Evolutionary conservation across 1,284 basidiomycete species (phyloP), one percentile per base, ranked within the genome.

Genomic region (Schizopora paradoxa): DNA sequence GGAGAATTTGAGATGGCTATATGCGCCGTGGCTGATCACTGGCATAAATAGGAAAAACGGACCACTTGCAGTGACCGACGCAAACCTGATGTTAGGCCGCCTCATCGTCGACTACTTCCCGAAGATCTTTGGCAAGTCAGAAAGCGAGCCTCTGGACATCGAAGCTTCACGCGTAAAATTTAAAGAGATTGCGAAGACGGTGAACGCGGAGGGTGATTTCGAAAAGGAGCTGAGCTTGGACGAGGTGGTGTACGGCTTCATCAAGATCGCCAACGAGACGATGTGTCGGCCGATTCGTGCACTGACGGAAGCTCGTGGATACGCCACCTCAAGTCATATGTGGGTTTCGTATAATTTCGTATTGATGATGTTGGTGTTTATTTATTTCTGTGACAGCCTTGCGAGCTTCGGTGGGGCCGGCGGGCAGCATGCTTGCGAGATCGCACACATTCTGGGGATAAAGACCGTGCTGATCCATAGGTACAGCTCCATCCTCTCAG

Each of bases 231-330:
- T 87, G 55, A 70, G 69, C 7, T 62, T 94, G 23, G 94, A 97
- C 59, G 89, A 97, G 62, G 81, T 97, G 26, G 85, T 91, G 6
- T 91, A 90, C 55, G 91, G 86, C 2, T 94, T 92, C 62, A 86
- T 94, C 68, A 90, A 90, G 58, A 86, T 93, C n/a, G 90, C 90
- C 8, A 93, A 92, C 53, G 90, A 92, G 67, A 90, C 88, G 0
- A 96, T 96, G 92, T 87, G 85, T 55, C 72, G 93, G 35, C 94
- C 93, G 1, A 96, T 97, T 50, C 80, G 93, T 5, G 84, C 93
- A 1, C 64, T 97, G 50, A 97, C 93, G 0, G 94, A 95, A 65
- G 91, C 89, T 1, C 71, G 90, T 38, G 93, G 94, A 4, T 82
- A 91, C 63, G 86, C 87, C 2, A 87, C 88, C 0, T 77, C 79